phyloP scores from a whole-genome alignment of 75 land plant genomes.

The Cupressus sempervirens region DNA sequence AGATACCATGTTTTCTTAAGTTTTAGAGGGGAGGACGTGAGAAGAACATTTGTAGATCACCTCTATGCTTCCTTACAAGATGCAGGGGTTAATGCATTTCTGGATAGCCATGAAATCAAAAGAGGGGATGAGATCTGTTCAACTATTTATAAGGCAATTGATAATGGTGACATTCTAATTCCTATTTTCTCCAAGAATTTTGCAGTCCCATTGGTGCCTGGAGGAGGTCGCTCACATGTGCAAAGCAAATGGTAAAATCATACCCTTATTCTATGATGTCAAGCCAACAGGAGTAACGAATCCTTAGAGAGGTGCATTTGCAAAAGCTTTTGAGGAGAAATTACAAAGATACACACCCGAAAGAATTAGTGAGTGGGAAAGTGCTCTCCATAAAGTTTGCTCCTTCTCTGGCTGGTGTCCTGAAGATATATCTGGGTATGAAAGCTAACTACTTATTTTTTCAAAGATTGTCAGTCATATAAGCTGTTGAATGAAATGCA shows the following conservation, averaged over 20 bases:
- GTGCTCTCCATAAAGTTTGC: constrained; percentile 7
- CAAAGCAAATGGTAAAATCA: neutral
- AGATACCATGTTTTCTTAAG: constrained; percentile 10
- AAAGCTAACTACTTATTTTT: neutral
- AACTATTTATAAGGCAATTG: neutral
- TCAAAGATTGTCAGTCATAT: no score
- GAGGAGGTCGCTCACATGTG: neutral
- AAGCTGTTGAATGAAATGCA: no score
- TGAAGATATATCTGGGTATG: constrained; percentile 3
- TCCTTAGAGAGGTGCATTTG: neutral
- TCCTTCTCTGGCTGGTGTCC: constrained; percentile 12
- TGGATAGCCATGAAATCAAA: neutral
- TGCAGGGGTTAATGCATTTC: neutral
- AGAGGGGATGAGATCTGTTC: neutral
- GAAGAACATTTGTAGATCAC: constrained; percentile 12
- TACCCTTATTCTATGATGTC: constrained; percentile 11
- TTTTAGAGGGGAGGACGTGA: constrained; percentile 2
- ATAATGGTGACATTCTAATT: neutral
- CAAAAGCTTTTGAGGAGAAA: neutral
- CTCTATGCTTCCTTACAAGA: neutral
- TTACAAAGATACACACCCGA: neutral
- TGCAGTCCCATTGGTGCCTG: constrained; percentile 13
- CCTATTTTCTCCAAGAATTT: constrained; percentile 3
- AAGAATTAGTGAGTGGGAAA: constrained; percentile 4
- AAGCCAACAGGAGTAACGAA: constrained; percentile 1